phyloP scores from a whole-genome alignment of 768 basidiomycete species.

The Leccinum disarticulatum region DNA sequence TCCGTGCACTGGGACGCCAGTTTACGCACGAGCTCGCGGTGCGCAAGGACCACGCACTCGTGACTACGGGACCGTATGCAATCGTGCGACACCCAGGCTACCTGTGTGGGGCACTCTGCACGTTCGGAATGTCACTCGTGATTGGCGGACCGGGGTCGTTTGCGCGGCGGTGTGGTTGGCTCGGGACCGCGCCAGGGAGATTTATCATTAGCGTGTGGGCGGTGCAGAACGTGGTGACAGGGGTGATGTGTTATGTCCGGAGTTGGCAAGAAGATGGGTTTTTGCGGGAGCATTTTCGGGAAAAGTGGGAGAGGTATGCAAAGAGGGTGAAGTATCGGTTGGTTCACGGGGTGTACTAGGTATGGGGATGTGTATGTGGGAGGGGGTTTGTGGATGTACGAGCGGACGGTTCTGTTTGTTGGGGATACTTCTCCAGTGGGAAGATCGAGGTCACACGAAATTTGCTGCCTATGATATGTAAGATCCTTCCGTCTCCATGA shows the following conservation, averaged over 20 bases:
- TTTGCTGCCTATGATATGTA: no score
- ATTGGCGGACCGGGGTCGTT: constrained; percentile 34
- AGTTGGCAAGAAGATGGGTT: constrained; percentile 27
- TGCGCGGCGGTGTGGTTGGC: constrained; percentile 26
- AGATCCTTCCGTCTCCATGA: no score
- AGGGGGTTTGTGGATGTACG: no score
- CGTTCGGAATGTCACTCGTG: constrained; percentile 32
- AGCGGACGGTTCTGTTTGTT: no score
- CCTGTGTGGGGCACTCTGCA: constrained; percentile 22
- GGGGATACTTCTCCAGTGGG: no score
- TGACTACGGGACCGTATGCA: constrained; percentile 37
- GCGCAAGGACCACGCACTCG: constrained; percentile 29
- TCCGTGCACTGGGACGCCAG: constrained; percentile 31
- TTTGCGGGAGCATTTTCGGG: constrained; percentile 21
- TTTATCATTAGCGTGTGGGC: constrained; percentile 29
- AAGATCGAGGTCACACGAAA: no score
- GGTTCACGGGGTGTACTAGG: constrained; percentile 29
- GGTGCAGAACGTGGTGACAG: constrained; percentile 23
- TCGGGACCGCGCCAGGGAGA: constrained; percentile 18
- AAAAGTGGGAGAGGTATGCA: constrained; percentile 27
- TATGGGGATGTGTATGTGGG: background rate
- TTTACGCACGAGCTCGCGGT: constrained; percentile 38
- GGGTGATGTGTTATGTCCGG: constrained; percentile 31
- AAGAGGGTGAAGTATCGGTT: constrained; percentile 25
- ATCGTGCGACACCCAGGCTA: constrained; percentile 40